phyloP scores from a whole-genome alignment of 2,329 filamentous ascomycete genomes.

The Karstenula rhodostoma region DNA sequence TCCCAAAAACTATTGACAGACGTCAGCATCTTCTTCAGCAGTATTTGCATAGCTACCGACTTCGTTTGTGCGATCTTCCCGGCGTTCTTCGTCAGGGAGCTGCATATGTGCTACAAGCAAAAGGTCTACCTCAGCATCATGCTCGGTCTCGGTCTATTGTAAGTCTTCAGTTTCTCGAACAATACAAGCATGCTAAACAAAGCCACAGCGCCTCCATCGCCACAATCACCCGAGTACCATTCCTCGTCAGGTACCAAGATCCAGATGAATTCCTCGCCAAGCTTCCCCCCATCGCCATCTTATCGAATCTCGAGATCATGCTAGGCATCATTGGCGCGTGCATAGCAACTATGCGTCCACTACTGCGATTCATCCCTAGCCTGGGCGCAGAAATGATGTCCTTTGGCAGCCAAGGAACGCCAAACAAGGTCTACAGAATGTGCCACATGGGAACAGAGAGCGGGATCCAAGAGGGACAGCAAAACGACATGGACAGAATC shows the following conservation, averaged over 20 bases:
- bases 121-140: constrained; percentile 49
- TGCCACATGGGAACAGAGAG: not conserved
- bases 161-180: constrained; percentile 20
- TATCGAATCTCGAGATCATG: constrained; percentile 55
- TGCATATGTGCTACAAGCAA: constrained; percentile 48
- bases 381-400: constrained; percentile 20
- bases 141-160: constrained; percentile 50
- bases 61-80: constrained; percentile 44
- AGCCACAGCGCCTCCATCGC: constrained; percentile 42
- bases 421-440: not conserved
- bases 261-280: constrained; percentile 49
- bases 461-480: not conserved
- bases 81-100: constrained; percentile 47
- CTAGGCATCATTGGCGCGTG: constrained; percentile 57
- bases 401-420: not conserved
- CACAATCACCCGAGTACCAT: constrained; percentile 53
- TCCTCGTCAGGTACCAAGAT: constrained; percentile 47
- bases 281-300: constrained; percentile 50
- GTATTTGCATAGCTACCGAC: constrained; percentile 43
- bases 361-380: constrained; percentile 37
- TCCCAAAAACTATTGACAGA: constrained; percentile 28
- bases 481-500: not conserved
- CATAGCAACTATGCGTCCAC: constrained; percentile 53
- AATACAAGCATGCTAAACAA: constrained; percentile 1
- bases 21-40: constrained; percentile 47